Base-by-base conservation (phyloP, 2,329 filamentous ascomycete genomes). In the Paecilomyces fulvus region DNA sequence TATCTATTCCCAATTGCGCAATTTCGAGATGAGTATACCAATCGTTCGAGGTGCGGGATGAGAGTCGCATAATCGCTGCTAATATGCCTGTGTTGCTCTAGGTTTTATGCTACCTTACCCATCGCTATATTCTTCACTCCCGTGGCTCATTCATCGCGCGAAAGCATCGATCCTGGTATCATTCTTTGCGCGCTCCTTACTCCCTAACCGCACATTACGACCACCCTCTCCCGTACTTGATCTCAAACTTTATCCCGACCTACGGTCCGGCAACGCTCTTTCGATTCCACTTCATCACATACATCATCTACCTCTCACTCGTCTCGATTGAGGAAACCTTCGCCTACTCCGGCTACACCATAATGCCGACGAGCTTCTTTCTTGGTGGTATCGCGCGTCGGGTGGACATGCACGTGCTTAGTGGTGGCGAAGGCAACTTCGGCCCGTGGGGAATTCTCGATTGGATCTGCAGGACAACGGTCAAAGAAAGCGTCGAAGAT, bases 81-180 rank as follows among this genome's bases (percentile, higher is more conserved):
- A 21, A 12, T 37, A 49, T 20, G 11, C 52, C 31, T 56, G 21
- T 25, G 30, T 3, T 43, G 33, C 14, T 12, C 25, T 55, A 73
- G 70, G 56, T 68, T 30, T 51, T 70, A 3, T 58, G 62, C 56
- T 96, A 95, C 70, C 80, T 84, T 63, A 79, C 90, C 62, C 90
- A 95, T 73, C 85, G 88, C 53, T 81, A 82, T 65, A 58, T 87
- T 25, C 79, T 96, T 8, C 90, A 95, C 72, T 79, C 53, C 77
- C 83, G 67, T 58, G 65, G 51, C 53, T 63, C 54, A 79, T 77
- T 66, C 75, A 75, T 64, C 84, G 89, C 72, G 71, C 77, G 60
- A 31, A 60, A 73, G 66, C 83, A 86, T 63, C 59, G 71, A 20
- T 63, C 65, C 31, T 85, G 83, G 83, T 82, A 84, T 56, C 83